Base-by-base conservation (phyloP, 2,329 filamentous ascomycete species). In the Pseudogymnoascus sp. region DNA sequence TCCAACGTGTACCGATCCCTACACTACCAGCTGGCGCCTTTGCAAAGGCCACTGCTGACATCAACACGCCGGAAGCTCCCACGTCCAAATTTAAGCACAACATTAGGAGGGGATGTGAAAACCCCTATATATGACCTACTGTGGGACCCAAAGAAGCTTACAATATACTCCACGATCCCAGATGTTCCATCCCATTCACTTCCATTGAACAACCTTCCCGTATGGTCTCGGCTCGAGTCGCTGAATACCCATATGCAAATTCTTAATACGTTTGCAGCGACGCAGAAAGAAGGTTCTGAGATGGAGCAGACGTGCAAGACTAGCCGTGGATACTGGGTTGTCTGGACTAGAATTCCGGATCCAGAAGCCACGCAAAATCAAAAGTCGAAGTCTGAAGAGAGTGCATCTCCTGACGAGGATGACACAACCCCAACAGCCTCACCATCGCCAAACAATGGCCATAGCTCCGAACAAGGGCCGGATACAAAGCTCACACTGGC, bases 321-420 rank as follows among this genome's bases (percentile, higher is more conserved):
- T 3, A 83, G 77, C 52, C 80, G 85, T 35, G 86, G 85, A 0
- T 88, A 85, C 84, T 88, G 86, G 86, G 78, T 88, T 31, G 84
- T 87, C 27, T 88, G 86, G 86, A 85, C 80, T 58, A 77, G 83
- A 25, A 74, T 87, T 21, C 68, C 80, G 5, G 78, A 79, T 59
- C 73, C 73, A 8, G 67, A 69, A 9, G 58, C 48, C n/a, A n/a
- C 48, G 9, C 33, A 59, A 8, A 59, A 40, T 29, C 33, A 13
- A 15, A 59, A 7, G 21, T 21, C 21, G 25, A 40, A 10, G 35
- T 25, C 58, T 39, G 27, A 15, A 18, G 58, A 33, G 35, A 25
- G 29, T 59, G 13, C 35, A 9, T 33, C 48, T 18, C 48, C 48
- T 27, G 35, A 29, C 37, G 58, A 59, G 15, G 25, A 15, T 10